phyloP scores from a whole-genome alignment of 495 filamentous ascomycete species.

The Hypoxylon trugodes region DNA sequence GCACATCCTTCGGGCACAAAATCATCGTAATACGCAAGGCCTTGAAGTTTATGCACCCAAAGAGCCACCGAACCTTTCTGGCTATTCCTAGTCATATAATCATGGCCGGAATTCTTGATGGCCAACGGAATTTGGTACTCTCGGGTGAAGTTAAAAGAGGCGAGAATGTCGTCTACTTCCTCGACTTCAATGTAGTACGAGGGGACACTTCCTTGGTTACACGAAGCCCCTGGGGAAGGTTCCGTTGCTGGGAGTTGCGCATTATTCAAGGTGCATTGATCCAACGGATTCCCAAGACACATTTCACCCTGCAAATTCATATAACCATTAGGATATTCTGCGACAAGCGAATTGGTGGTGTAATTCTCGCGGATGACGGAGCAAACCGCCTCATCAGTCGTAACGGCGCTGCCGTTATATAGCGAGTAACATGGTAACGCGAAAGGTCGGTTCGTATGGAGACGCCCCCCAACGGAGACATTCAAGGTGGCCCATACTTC shows the following conservation, averaged over 20 bases:
- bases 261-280: constrained; percentile 52
- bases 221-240: constrained; percentile 32
- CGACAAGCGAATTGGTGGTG: constrained; percentile 40
- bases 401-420: constrained; percentile 45
- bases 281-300: constrained; percentile 46
- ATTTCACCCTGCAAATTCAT: constrained; percentile 53
- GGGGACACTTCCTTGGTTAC: constrained; percentile 40
- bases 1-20: constrained; percentile 44
- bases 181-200: constrained; percentile 62
- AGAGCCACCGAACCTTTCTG: constrained; percentile 64
- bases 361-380: constrained; percentile 45
- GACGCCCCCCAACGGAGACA: constrained; percentile 32
- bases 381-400: constrained; percentile 41
- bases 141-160: constrained; percentile 58
- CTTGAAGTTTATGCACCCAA: constrained; percentile 69
- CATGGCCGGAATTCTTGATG: constrained; percentile 55
- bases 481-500: constrained; percentile 34
- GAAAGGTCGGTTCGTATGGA: constrained; percentile 31
- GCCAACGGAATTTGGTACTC: constrained; percentile 48
- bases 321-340: constrained; percentile 45
- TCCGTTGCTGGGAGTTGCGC: constrained; percentile 31
- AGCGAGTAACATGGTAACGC: constrained; percentile 45
- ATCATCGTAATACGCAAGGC: constrained; percentile 47
- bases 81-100: constrained; percentile 51
- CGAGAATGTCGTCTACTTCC: constrained; percentile 45